A percentile compares a stretch with the other conserved stretches of the same genome.
Conservation (phyloP, 345 rosid genomes). For the Eucalyptus marginata region DNA sequence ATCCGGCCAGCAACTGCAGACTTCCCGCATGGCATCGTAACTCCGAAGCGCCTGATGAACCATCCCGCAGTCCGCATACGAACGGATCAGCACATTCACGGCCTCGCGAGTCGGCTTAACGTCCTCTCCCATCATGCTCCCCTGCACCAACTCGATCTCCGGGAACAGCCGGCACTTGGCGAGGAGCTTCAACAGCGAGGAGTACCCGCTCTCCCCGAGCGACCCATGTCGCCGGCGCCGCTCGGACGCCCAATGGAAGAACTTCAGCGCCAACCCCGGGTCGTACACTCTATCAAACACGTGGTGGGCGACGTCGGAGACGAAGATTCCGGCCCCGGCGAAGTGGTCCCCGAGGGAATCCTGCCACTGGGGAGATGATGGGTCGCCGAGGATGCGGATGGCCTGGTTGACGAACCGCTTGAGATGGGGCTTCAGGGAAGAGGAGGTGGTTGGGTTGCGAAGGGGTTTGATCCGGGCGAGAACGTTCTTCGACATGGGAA, state of each 20-base stretch:
- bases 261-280: constrained; percentile 12
- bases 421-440: constrained; percentile 17
- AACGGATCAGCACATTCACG: constrained; percentile 36
- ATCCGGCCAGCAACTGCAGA: constrained; percentile 29
- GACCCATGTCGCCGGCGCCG: constrained; percentile 5
- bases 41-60: constrained; percentile 43
- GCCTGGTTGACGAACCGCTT: constrained; percentile 30
- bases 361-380: constrained; percentile 22
- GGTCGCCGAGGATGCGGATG: constrained; percentile 40
- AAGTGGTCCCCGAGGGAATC: constrained; percentile 27
- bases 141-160: constrained; percentile 33
- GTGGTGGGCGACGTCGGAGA: constrained; percentile 44
- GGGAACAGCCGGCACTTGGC: constrained; percentile 36
- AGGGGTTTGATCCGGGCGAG: constrained; percentile 64
- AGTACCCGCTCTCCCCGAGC: constrained; percentile 42
- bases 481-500: constrained; percentile 58
- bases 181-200: constrained; percentile 67
- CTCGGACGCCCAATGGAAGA: constrained; percentile 33
- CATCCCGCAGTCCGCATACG: constrained; percentile 39
- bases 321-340: constrained; percentile 11
- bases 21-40: constrained; percentile 16
- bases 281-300: constrained; percentile 61
- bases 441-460: constrained; percentile 5
- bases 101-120: constrained; percentile 47
- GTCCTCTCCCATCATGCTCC: constrained; percentile 23